phyloP scores from a whole-genome alignment of 441 rosid genomes.

The Omphalea diandra region DNA sequence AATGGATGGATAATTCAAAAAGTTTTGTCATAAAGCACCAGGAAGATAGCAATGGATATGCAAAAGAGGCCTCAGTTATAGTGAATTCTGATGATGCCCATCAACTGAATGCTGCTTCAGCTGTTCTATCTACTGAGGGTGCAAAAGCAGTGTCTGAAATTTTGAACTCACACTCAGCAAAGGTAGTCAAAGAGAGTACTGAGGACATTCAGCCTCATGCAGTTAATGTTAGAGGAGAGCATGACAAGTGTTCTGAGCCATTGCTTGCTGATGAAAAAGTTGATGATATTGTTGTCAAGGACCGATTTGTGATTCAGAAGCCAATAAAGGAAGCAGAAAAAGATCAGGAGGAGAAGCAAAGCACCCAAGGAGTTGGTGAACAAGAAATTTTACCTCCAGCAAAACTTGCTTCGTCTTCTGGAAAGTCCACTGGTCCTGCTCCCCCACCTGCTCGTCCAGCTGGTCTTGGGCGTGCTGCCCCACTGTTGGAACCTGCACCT shows the following conservation, averaged over 20 bases:
- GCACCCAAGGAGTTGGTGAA: slow-evolving; percentile 27
- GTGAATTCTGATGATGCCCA: slow-evolving; percentile 17
- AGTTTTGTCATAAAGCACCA: slow-evolving; percentile 13
- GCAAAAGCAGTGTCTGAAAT: slow-evolving; percentile 22
- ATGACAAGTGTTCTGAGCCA: slow-evolving; percentile 26
- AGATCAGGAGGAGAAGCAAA: slow-evolving; percentile 27
- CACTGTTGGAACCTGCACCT: slow-evolving; percentile 71
- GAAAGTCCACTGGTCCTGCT: slow-evolving; percentile 39
- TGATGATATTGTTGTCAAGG: slow-evolving; percentile 23
- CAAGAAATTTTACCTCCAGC: slow-evolving; percentile 28
- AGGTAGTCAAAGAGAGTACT: slow-evolving; percentile 28
- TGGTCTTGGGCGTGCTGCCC: slow-evolving; percentile 89
- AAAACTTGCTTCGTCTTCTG: slow-evolving; percentile 40
- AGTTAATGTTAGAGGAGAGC: slow-evolving; percentile 25
- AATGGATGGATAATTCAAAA: slow-evolving; percentile 11
- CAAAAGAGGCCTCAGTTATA: slow-evolving; percentile 23
- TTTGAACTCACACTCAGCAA: slow-evolving; percentile 30
- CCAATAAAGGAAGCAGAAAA: slow-evolving; percentile 30
- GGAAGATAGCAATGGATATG: slow-evolving; percentile 25
- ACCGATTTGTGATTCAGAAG: no score
- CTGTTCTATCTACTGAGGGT: slow-evolving; percentile 23
- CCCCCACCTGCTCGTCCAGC: slow-evolving; percentile 67
- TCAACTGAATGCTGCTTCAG: slow-evolving; percentile 24
- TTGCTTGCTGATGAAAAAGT: slow-evolving; percentile 26
- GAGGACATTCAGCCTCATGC: slow-evolving; percentile 29